Evolutionary conservation across 2,329 filamentous ascomycete species (phyloP).

Genomic region (Dendryphion nanum): DNA sequence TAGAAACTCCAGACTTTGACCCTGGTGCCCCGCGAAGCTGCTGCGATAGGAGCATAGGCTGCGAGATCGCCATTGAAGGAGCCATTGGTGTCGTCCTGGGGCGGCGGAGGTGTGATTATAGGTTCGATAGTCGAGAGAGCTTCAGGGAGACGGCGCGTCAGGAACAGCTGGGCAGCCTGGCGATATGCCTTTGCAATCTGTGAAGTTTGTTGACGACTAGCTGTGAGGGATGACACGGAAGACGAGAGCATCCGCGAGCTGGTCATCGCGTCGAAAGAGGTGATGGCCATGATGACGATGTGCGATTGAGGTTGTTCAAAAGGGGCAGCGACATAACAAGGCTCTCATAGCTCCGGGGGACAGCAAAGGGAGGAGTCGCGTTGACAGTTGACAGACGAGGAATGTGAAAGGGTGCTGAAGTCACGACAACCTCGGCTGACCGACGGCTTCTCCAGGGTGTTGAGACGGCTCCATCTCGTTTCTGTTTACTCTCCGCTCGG

Average conservation of each 20-base stretch:
- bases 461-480: too few relatives aligned
- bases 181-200: slow-evolving; percentile 91
- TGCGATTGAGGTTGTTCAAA: too few relatives aligned
- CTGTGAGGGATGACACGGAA: slow-evolving; percentile 68
- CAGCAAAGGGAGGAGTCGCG: too few relatives aligned
- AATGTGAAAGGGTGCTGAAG: slow-evolving; percentile 12
- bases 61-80: slow-evolving; percentile 19
- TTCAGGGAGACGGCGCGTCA: slow-evolving; percentile 90
- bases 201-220: slow-evolving; percentile 64
- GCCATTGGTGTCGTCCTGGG: slow-evolving; percentile 24
- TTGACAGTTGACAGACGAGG: too few relatives aligned
- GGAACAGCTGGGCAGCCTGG: slow-evolving; percentile 88
- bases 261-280: slow-evolving; percentile 51
- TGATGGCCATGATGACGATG: slow-evolving; percentile 42
- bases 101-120: slow-evolving; percentile 64
- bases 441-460: too few relatives aligned
- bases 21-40: slow-evolving; percentile 75
- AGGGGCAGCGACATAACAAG: too few relatives aligned
- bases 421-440: slow-evolving; percentile 11
- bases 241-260: slow-evolving; percentile 61
- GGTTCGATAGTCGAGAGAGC: slow-evolving; percentile 82
- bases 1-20: slow-evolving; percentile 99
- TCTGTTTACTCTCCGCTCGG: too few relatives aligned
- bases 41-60: slow-evolving; percentile 68
- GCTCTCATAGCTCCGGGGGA: too few relatives aligned